Evolutionary conservation across 345 rosid genomes (phyloP), one percentile per base, ranked within the genome.

Genomic region (Theobroma cacao): DNA sequence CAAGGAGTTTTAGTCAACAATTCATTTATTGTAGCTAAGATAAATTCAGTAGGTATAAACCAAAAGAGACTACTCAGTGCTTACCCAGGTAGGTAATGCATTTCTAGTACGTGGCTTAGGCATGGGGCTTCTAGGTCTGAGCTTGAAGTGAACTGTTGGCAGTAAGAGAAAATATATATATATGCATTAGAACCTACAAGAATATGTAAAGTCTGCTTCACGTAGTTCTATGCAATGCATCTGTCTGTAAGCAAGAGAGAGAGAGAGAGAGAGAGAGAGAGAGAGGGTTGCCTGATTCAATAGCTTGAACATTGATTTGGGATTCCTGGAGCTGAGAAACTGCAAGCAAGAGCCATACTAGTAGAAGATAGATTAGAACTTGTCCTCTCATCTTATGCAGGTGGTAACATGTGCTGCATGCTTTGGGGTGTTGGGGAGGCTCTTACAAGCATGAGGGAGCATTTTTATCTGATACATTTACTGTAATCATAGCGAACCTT

Each of bases 241-340:
- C 10, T 7, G 9, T 28, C 10, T 10, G 53, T 28, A n/a, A 24
- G 58, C 20, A 5, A n/a, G 22, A 48, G 22, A 45, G 63, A 45
- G 28, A 45, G 63, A 45, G 28, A 59, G 3, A 30, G 48, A 55
- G 53, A 48, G 67, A 26, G 77, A 66, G 58, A 43, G 47, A 53
- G n/a, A 55, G 67, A 38, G 11, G 63, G 67, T 84, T 86, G 72
- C 93, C 91, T 85, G 88, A 83, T 68, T 82, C 89, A 72, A 18
- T 75, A 31, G 88, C 88, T 65, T 78, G 88, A 82, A 83, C 88
- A 70, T 48, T 62, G 74, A 80, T 67, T n/a, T 65, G 38, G 72
- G 76, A 34, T 74, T 56, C 52, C 77, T 43, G 75, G 12, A 56
- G 82, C 76, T 66, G 87, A 53, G 60, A 86, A 75, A 53, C 75